phyloP scores from a whole-genome alignment of 495 filamentous ascomycete species.

The Bombardia bombarda region DNA sequence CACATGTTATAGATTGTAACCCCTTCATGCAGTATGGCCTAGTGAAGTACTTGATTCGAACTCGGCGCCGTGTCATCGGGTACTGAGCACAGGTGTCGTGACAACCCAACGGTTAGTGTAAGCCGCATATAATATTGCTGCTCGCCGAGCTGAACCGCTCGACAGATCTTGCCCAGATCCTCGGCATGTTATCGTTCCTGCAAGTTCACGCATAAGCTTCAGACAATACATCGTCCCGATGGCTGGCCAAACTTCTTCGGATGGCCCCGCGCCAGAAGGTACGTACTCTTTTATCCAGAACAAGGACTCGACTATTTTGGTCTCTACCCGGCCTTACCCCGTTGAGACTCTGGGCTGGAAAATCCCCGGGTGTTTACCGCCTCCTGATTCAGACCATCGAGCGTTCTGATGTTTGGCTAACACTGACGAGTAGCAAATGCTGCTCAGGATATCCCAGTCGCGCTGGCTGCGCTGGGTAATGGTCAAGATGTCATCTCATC shows the following conservation, averaged over 20 bases:
- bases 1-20: too few relatives aligned
- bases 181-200: neutral
- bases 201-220: slow-evolving; percentile 3
- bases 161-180: slow-evolving; percentile 11
- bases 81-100: too few relatives aligned
- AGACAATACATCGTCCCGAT: slow-evolving; percentile 10
- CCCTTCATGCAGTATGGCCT: too few relatives aligned
- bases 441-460: slow-evolving; percentile 5
- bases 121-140: slow-evolving; percentile 8
- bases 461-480: slow-evolving; percentile 6
- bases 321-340: neutral
- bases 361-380: neutral
- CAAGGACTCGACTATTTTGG: neutral
- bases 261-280: slow-evolving; percentile 10
- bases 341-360: neutral
- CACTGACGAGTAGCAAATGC: slow-evolving; percentile 2
- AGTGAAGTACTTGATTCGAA: too few relatives aligned
- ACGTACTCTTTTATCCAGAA: neutral
- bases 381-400: neutral
- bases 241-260: slow-evolving; percentile 8
- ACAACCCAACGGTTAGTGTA: neutral
- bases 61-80: too few relatives aligned
- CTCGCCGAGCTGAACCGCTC: slow-evolving; percentile 8
- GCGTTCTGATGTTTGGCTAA: slow-evolving; percentile 5
- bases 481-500: neutral